Evolutionary conservation across 2,329 filamentous ascomycete species (phyloP).

Genomic region (Zasmidium cellare): DNA sequence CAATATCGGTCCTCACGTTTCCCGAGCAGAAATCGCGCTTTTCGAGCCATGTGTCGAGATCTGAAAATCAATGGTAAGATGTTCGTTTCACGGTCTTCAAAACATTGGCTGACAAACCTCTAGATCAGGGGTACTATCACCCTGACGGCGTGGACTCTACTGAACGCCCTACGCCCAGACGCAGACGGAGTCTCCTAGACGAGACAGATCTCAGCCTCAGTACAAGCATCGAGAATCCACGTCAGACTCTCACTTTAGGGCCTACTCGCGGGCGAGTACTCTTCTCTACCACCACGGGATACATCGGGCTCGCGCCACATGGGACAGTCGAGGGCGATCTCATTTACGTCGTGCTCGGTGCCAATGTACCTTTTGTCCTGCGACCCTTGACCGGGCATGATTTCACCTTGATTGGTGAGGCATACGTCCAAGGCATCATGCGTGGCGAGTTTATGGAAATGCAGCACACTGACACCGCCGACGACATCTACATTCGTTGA

Average conservation of each 20-base stretch:
- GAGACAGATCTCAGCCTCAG: slow-evolving; percentile 18
- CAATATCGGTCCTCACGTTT: background rate
- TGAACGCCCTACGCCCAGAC: background rate
- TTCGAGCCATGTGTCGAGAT: slow-evolving; percentile 24
- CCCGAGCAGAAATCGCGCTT: slow-evolving; percentile 13
- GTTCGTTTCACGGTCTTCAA: background rate
- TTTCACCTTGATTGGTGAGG: slow-evolving; percentile 33
- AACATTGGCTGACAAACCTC: background rate
- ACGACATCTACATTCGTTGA: slow-evolving; percentile 18
- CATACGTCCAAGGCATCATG: slow-evolving; percentile 37
- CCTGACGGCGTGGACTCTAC: background rate
- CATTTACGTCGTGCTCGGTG: slow-evolving; percentile 29
- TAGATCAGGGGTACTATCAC: slow-evolving; percentile 18
- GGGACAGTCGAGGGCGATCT: slow-evolving; percentile 30
- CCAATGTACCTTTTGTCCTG: slow-evolving; percentile 28
- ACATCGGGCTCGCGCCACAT: slow-evolving; percentile 28
- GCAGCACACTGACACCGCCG: slow-evolving; percentile 14
- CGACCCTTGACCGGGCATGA: slow-evolving; percentile 15
- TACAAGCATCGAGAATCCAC: slow-evolving; percentile 22
- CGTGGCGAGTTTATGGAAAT: slow-evolving; percentile 31
- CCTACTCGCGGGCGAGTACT: slow-evolving; percentile 31
- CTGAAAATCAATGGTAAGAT: slow-evolving; percentile 17
- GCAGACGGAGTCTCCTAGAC: slow-evolving; percentile 27
- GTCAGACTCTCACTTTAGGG: slow-evolving; percentile 29
- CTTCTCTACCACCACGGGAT: slow-evolving; percentile 28